phyloP scores from a whole-genome alignment of 2,329 filamentous ascomycete genomes.

The Balansia obtecta region DNA sequence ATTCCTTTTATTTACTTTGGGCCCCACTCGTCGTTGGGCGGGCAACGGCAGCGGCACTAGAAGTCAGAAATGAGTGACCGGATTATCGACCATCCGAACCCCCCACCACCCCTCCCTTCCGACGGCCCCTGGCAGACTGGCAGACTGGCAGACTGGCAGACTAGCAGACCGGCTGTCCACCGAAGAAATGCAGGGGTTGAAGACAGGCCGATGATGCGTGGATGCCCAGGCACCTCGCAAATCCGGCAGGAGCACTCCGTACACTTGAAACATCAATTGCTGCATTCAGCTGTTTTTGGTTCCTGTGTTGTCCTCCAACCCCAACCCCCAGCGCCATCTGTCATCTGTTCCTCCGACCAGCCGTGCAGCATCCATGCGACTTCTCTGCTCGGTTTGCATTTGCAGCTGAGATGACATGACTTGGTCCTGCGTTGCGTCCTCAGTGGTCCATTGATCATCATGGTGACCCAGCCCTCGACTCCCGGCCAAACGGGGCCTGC shows the following conservation, averaged over 20 bases:
- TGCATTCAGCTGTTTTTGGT: background rate
- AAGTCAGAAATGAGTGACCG: background rate
- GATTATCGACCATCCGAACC: constrained; percentile 8
- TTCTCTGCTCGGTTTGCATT: background rate
- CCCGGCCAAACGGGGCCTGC: constrained; percentile 27
- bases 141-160: too few species aligned
- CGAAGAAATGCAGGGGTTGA: background rate
- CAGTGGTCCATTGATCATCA: constrained; percentile 11
- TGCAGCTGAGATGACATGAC: constrained; percentile 8
- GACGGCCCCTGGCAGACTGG: background rate
- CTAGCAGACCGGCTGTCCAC: background rate
- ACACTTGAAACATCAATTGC: background rate
- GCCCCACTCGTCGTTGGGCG: constrained; percentile 22
- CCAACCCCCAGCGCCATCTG: background rate
- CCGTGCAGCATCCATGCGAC: background rate
- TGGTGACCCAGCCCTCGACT: constrained; percentile 33
- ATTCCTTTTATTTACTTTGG: constrained; percentile 34
- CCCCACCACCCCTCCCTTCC: too few species aligned
- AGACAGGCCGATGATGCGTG: too few species aligned
- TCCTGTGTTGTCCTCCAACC: background rate
- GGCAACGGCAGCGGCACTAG: constrained; percentile 18
- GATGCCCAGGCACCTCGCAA: background rate
- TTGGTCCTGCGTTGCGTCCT: background rate
- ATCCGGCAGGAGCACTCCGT: background rate
- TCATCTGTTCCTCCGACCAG: background rate